Conservation (phyloP, 192 early-diverging fungal species). For the Chytriomyces hyalinus region DNA sequence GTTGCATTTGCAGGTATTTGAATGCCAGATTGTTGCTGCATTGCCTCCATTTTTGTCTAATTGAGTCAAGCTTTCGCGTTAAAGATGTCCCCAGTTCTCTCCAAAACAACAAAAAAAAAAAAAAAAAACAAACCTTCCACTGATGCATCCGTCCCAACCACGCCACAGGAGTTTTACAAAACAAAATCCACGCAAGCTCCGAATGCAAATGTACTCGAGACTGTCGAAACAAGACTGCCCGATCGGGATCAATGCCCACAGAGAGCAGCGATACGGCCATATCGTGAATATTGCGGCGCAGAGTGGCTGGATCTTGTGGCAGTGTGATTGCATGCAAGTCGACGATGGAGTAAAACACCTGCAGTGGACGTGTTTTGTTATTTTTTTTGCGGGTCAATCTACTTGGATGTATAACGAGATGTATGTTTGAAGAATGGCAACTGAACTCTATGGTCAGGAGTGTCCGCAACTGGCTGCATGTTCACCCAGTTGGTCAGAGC, state of each 20-base stretch:
- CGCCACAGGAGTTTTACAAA: slow-evolving; percentile 83
- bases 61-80: background rate
- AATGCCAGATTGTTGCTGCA: slow-evolving; percentile 32
- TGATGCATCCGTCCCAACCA: slow-evolving; percentile 96
- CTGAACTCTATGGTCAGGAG: slow-evolving; percentile 16
- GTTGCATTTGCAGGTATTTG: slow-evolving; percentile 13
- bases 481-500: slow-evolving; percentile 84
- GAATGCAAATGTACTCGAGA: slow-evolving; percentile 75
- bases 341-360: slow-evolving; percentile 78
- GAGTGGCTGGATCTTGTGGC: slow-evolving; percentile 66
- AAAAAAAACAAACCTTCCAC: slow-evolving; percentile 75
- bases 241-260: slow-evolving; percentile 79
- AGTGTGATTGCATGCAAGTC: slow-evolving; percentile 91
- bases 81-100: too few species aligned
- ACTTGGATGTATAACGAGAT: background rate
- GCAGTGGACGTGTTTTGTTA: background rate
- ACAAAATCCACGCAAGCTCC: slow-evolving; percentile 85
- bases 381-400: background rate
- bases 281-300: slow-evolving; percentile 71
- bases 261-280: slow-evolving; percentile 81
- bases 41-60: slow-evolving; percentile 40
- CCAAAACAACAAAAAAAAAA: too few species aligned
- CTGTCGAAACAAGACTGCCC: slow-evolving; percentile 83
- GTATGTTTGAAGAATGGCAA: too few species aligned
- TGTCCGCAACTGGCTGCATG: slow-evolving; percentile 60